Evolutionary conservation across 306 rosid genomes (phyloP).

Genomic region (Macrotyloma uniflorum): DNA sequence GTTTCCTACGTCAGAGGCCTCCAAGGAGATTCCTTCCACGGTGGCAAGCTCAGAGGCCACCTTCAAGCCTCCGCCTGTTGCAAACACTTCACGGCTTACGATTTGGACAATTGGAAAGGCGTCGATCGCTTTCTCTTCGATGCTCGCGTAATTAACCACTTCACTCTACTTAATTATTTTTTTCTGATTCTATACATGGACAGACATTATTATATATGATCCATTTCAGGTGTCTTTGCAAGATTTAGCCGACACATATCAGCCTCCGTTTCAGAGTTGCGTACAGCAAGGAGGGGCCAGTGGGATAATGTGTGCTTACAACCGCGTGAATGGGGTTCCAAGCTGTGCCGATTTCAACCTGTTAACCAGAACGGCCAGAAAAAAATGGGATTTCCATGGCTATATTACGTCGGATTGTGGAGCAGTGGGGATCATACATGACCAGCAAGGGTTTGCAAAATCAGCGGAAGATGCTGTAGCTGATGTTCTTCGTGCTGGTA

Average conservation of each 20-base stretch:
- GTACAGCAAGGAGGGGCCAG: slow-evolving; percentile 72
- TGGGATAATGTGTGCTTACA: slow-evolving; percentile 94
- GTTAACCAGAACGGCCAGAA: slow-evolving; percentile 61
- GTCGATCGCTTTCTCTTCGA: slow-evolving; percentile 70
- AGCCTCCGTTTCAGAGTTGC: slow-evolving; percentile 88
- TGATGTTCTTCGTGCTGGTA: slow-evolving; percentile 85
- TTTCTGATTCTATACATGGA: neutral
- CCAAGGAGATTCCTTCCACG: slow-evolving; percentile 74
- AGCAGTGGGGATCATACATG: slow-evolving; percentile 69
- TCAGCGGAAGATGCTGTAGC: slow-evolving; percentile 79
- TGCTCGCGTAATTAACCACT: slow-evolving; percentile 47
- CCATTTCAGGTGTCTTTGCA: slow-evolving; percentile 65
- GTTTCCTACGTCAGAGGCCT: slow-evolving; percentile 80
- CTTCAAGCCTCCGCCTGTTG: slow-evolving; percentile 95
- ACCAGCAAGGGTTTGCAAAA: slow-evolving; percentile 60
- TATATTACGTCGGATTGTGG: slow-evolving; percentile 89
- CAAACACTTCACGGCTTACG: slow-evolving; percentile 95
- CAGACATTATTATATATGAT: neutral
- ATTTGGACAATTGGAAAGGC: slow-evolving; percentile 85
- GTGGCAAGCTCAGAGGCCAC: slow-evolving; percentile 47
- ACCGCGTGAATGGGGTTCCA: slow-evolving; percentile 86
- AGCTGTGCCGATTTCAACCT: slow-evolving; percentile 82
- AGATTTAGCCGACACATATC: slow-evolving; percentile 87
- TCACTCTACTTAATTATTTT: neutral
- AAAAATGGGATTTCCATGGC: slow-evolving; percentile 82